Evolutionary conservation across 2,329 filamentous ascomycete genomes (phyloP).

Genomic region (Pyricularia sp.): DNA sequence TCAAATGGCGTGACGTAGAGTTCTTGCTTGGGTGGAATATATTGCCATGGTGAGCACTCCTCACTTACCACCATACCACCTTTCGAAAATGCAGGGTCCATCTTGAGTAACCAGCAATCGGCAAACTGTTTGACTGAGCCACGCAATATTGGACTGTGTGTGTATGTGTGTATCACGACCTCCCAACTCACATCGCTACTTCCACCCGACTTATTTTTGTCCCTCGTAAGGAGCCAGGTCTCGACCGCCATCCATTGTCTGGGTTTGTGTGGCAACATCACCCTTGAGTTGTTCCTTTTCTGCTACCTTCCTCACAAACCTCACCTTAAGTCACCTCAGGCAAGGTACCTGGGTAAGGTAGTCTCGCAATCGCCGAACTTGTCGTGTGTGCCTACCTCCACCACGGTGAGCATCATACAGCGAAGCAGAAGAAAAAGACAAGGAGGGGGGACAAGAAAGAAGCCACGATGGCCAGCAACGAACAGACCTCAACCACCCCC

Average conservation of each 20-base stretch:
- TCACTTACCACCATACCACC: not conserved
- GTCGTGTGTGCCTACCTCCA: not conserved
- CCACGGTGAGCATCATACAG: not conserved
- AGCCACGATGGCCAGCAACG: not conserved
- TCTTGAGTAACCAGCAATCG: not conserved
- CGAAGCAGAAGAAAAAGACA: not conserved
- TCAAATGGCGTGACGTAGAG: not conserved
- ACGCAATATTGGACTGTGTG: not conserved
- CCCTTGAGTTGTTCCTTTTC: not conserved
- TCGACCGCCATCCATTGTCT: not conserved
- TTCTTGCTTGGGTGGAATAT: not conserved
- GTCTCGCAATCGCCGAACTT: not conserved
- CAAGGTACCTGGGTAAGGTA: not conserved
- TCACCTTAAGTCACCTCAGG: not conserved
- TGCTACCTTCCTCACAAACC: not conserved
- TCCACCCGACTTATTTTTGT: not conserved
- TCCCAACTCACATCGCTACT: not conserved
- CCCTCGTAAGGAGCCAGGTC: not conserved
- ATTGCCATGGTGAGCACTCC: not conserved
- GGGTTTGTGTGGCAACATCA: not conserved
- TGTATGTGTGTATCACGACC: not conserved
- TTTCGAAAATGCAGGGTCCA: not conserved
- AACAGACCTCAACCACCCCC: not conserved
- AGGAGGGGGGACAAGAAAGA: not conserved
- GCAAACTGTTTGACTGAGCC: not conserved